These are phyloP conservation scores for Panaeolus papilionaceus DNA, from an alignment of 768 basidiomycete species.

Conservation along the genomic window DNA sequence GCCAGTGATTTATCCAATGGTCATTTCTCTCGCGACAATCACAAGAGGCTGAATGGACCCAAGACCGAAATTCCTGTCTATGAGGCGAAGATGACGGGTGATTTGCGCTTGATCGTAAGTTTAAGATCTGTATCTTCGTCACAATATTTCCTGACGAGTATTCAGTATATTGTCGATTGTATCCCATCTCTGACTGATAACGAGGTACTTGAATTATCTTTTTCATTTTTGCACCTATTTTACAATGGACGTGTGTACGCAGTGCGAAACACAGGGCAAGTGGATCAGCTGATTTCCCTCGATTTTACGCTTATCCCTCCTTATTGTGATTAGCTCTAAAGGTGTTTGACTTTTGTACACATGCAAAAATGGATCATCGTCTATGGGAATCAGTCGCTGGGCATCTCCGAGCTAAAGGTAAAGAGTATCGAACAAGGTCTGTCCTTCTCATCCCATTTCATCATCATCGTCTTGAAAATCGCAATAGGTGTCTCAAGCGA, in stretches of 20 bases:
- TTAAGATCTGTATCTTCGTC: neutral
- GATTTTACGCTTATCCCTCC: neutral
- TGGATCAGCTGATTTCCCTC: neutral
- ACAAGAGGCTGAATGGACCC: slow-evolving; percentile 55
- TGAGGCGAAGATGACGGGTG: slow-evolving; percentile 66
- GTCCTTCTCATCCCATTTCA: neutral
- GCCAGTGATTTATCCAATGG: slow-evolving; percentile 68
- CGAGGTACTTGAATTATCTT: neutral
- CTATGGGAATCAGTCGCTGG: slow-evolving; percentile 42
- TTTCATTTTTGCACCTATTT: neutral
- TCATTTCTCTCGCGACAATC: slow-evolving; percentile 68
- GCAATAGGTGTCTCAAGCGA: slow-evolving; percentile 51
- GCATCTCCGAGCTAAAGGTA: slow-evolving; percentile 41
- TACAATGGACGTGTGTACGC: neutral
- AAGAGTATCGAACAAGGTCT: slow-evolving; percentile 60
- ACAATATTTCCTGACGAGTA: slow-evolving; percentile 11
- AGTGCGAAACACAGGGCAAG: slow-evolving; percentile 15
- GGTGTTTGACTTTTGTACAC: slow-evolving; percentile 41
- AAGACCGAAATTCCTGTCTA: slow-evolving; percentile 58
- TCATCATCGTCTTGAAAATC: slow-evolving; percentile 13
- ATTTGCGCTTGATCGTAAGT: slow-evolving; percentile 54
- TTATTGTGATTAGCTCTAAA: slow-evolving; percentile 30
- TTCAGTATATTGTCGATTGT: slow-evolving; percentile 54
- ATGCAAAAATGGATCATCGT: slow-evolving; percentile 36
- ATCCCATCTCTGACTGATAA: slow-evolving; percentile 35